Evolutionary conservation across 345 rosid genomes (phyloP).

Genomic region (Eucalyptus dawsonii): DNA sequence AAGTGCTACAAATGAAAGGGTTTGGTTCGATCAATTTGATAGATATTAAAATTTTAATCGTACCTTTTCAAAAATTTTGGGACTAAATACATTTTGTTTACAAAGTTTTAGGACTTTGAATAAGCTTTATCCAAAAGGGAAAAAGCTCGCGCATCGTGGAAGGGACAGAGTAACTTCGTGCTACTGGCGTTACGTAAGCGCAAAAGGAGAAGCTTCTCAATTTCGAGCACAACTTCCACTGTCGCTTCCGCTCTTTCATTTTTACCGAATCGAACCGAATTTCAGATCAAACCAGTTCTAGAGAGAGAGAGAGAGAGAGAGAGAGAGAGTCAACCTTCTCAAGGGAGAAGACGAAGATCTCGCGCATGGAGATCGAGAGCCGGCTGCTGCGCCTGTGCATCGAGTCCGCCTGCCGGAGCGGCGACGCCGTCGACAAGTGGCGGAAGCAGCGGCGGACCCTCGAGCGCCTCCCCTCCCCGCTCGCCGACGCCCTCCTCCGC

Average conservation of each 20-base stretch:
- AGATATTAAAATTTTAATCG: too few relatives aligned
- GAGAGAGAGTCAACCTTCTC: not conserved
- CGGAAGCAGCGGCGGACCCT: constrained; percentile 64
- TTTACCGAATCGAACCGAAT: not conserved
- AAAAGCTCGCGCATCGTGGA: not conserved
- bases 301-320: not conserved
- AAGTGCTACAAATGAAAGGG: fast-evolving
- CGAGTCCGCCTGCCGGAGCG: constrained; percentile 57
- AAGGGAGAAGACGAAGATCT: not conserved
- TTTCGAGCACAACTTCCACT: not conserved
- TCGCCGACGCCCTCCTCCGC: constrained; percentile 65
- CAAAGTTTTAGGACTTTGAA: fast-evolving
- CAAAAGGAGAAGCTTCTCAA: not conserved
- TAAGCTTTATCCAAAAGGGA: too few relatives aligned
- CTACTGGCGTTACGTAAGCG: not conserved
- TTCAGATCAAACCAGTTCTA: not conserved
- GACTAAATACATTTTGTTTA: too few relatives aligned
- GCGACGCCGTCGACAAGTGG: constrained; percentile 60
- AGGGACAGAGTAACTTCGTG: not conserved
- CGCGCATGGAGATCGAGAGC: constrained; percentile 21
- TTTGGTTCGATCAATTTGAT: too few relatives aligned
- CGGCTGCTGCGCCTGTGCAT: constrained; percentile 52
- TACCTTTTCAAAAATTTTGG: too few relatives aligned
- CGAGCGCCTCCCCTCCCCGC: constrained; percentile 61
- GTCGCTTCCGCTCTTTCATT: not conserved